These are phyloP conservation scores for Xerocomellus chrysenteron DNA, from an alignment of 768 basidiomycete genomes.

Conservation along the genomic window DNA sequence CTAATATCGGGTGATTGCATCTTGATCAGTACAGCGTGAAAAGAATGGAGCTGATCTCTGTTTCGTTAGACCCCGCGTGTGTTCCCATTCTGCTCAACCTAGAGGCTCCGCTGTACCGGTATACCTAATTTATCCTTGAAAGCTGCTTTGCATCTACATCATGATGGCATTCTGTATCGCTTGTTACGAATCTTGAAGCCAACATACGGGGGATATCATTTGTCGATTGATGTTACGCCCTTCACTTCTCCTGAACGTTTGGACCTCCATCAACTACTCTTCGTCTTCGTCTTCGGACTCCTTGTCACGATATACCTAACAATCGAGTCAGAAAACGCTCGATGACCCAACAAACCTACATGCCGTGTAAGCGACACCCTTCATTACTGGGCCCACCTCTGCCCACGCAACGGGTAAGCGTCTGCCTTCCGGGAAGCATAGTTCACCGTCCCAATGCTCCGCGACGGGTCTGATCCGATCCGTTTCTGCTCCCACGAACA, in stretches of 20 bases:
- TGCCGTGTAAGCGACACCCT: background rate
- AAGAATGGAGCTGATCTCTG: constrained; percentile 1
- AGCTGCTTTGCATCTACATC: background rate
- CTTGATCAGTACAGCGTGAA: background rate
- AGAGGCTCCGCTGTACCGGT: too few species aligned
- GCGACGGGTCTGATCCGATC: accelerated
- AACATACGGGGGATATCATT: constrained; percentile 15
- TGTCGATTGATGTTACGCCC: too few species aligned
- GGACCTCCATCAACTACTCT: too few species aligned
- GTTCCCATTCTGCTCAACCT: background rate
- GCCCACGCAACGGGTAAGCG: background rate
- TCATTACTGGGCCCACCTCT: background rate
- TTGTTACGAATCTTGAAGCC: background rate
- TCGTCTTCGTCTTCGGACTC: too few species aligned
- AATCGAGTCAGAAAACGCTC: background rate
- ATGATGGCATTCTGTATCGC: background rate
- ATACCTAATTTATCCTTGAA: too few species aligned
- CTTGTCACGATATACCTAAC: background rate
- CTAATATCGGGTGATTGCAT: constrained; percentile 8
- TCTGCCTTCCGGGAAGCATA: background rate
- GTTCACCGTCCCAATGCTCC: background rate
- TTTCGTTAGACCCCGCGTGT: background rate
- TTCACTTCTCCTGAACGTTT: too few species aligned
- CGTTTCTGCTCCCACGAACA: background rate
- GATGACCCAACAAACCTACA: background rate